Percentiles rank a stretch among this genome's conserved stretches.
phyloP scores from a whole-genome alignment of 352 stramenopile genomes.

The Globisporangium lucens region DNA sequence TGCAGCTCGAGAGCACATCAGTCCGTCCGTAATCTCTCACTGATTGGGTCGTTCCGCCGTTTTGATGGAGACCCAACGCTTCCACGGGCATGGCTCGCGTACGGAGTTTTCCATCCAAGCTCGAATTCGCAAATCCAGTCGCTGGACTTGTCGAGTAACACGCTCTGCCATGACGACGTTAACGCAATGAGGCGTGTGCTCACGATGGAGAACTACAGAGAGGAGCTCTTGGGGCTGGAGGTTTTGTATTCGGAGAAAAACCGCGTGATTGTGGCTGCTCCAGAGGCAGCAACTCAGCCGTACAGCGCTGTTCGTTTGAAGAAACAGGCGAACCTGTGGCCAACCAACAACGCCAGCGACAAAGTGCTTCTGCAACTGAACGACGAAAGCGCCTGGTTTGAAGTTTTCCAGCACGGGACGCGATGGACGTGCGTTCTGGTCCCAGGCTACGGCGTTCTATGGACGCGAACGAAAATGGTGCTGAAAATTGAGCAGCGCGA shows the following conservation, averaged over 20 bases:
- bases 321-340: conserved; percentile 7
- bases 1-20: conserved; percentile 1
- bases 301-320: conserved; percentile 6
- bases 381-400: conserved; percentile 19
- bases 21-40: conserved; percentile 28
- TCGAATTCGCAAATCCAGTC: conserved; percentile 19
- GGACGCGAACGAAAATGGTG: conserved; percentile 10
- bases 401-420: conserved; percentile 15
- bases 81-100: conserved; percentile 41
- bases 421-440: conserved; percentile 31
- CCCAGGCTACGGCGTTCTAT: conserved; percentile 34
- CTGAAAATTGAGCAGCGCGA: neutral
- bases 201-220: conserved; percentile 1
- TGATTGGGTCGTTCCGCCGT: conserved; percentile 23
- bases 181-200: conserved; percentile 19
- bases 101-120: conserved; percentile 24
- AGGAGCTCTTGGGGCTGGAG: conserved; percentile 2
- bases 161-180: conserved; percentile 29
- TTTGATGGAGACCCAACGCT: conserved; percentile 22
- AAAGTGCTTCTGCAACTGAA: conserved; percentile 4
- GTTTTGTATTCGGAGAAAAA: conserved; percentile 1
- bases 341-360: neutral
- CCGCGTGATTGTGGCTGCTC: neutral
- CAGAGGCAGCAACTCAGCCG: neutral
- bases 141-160: conserved; percentile 42